These are phyloP conservation scores for Myxozyma udenii DNA, from an alignment of 805 yeast species.

Conservation along the genomic window DNA sequence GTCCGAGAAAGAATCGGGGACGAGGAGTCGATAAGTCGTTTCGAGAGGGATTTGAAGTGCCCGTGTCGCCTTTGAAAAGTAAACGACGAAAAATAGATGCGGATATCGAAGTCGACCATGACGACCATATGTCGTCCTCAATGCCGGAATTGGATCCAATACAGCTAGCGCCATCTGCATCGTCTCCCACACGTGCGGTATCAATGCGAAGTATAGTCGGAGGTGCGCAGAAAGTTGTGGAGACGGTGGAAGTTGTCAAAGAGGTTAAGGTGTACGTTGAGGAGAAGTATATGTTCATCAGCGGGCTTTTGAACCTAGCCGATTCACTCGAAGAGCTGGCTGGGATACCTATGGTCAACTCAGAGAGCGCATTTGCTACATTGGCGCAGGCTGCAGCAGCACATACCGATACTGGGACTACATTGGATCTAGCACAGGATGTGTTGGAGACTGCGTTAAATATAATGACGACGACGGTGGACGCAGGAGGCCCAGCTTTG, in stretches of 20 bases:
- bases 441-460: not conserved
- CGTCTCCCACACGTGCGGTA: not conserved
- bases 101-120: not conserved
- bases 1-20: conserved; percentile 9
- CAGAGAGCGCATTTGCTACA: too few species aligned
- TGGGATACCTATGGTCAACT: not conserved
- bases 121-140: not conserved
- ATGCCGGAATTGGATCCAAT: not conserved
- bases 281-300: conserved; percentile 6
- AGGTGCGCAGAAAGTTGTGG: not conserved
- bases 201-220: not conserved
- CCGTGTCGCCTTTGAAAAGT: conserved; percentile 17
- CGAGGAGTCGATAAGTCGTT: conserved; percentile 16
- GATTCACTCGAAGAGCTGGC: not conserved
- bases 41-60: conserved; percentile 37
- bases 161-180: not conserved
- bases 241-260: not conserved
- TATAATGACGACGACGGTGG: not conserved
- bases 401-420: not conserved
- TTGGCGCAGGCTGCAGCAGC: not conserved
- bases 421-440: not conserved
- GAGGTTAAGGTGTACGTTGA: conserved; percentile 1
- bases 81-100: conserved; percentile 1
- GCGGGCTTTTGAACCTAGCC: not conserved
- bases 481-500: not conserved